Evolutionary conservation across 768 basidiomycete species (phyloP).

Genomic region (Suillus subalutaceus): DNA sequence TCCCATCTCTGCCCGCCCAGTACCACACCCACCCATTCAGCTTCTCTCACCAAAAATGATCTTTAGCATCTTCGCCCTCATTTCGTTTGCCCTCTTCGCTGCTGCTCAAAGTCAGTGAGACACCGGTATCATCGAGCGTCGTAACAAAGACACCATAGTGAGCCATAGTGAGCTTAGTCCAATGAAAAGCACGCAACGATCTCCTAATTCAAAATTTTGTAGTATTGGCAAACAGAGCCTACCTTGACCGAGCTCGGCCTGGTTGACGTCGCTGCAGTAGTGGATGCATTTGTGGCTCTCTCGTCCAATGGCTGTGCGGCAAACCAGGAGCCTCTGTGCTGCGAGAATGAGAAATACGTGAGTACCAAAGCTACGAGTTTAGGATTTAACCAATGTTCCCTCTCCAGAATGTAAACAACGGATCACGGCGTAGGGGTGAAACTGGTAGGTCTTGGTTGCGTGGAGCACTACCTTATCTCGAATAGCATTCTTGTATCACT

Average conservation of each 20-base stretch:
- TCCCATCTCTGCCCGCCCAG: background rate
- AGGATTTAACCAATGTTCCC: background rate
- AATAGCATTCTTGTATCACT: too few relatives aligned
- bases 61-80: background rate
- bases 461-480: background rate
- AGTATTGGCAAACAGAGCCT: background rate
- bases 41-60: background rate
- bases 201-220: background rate
- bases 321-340: constrained; percentile 11
- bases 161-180: background rate
- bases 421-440: background rate
- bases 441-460: background rate
- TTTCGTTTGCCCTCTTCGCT: too few relatives aligned
- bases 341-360: constrained; percentile 8
- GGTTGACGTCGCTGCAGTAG: background rate
- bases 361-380: background rate
- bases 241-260: background rate
- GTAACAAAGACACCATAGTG: background rate
- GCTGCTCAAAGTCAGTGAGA: constrained; percentile 5
- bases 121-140: constrained; percentile 2
- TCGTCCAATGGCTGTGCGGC: background rate
- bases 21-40: background rate
- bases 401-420: background rate
- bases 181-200: background rate
- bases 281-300: background rate